These are phyloP conservation scores for Eucalyptus sp. DNA, from an alignment of 345 rosid genomes.

Conservation along the genomic window DNA sequence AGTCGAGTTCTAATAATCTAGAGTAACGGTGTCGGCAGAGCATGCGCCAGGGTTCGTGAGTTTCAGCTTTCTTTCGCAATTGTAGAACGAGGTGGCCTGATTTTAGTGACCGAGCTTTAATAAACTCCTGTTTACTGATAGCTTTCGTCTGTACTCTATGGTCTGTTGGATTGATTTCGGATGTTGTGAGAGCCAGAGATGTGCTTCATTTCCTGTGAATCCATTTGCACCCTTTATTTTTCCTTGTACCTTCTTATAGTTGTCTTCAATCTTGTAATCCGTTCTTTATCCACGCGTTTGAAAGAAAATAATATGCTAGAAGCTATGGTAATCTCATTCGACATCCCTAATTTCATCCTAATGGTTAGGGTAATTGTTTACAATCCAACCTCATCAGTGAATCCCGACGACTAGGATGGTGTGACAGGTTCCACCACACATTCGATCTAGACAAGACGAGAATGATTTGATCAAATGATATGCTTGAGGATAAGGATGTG, in stretches of 20 bases:
- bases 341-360: background rate
- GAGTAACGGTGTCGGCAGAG: background rate
- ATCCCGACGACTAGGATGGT: background rate
- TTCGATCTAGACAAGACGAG: background rate
- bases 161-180: background rate
- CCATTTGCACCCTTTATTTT: background rate
- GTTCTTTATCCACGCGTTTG: background rate
- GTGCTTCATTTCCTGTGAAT: background rate
- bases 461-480: background rate
- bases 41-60: background rate
- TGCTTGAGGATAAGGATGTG: background rate
- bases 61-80: background rate
- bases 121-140: background rate
- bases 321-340: background rate
- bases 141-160: background rate
- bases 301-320: background rate
- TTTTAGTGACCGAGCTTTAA: background rate
- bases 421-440: background rate
- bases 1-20: slow-evolving; percentile 19
- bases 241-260: background rate
- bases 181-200: background rate
- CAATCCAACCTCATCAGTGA: background rate
- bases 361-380: background rate
- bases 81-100: background rate
- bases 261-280: background rate